Base-by-base conservation (phyloP, 306 rosid genomes). In the Fragaria iinumae region DNA sequence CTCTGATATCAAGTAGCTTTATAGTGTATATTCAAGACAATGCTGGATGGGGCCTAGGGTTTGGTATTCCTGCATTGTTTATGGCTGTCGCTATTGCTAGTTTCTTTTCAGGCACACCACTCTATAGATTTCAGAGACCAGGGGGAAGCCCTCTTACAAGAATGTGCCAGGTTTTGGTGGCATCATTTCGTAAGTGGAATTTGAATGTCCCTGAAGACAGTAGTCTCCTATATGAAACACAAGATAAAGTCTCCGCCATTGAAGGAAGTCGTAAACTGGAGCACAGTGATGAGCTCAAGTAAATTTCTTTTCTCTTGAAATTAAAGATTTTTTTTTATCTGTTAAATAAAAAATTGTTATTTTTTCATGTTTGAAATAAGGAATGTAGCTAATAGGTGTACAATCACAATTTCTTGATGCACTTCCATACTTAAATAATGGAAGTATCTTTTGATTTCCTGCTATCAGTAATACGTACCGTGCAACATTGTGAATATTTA, bases 41-140 rank as follows among this genome's bases (percentile, higher is more conserved):
- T 87, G 88, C 90, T 4, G 96, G 99, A 59, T 96, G 98, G 99
- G 99, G 98, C 41, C 77, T 96, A 69, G 99, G 99, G 85, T 96
- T 96, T 84, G 97, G 98, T 80, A 92, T 96, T 86, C 99, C 99
- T 67, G 90, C 99, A 52, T 18, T 92, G 76, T 91, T 88, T 74
- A 92, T 96, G 99, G 93, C 81, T 10, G 29, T 91, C 66, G 97
- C 99, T 63, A 96, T 96, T 36, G 77, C 80, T 72, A 92, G 97
- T 76, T 96, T 96, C 89, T 84, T 96, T 80, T 41, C 87, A 3
- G 99, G 99, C 68, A 92, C 98, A 71, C 81, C 91, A 68, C 90
- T 92, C 56, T 96, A 92, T 77, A 89, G 97, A 85, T 96, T 96
- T 86, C 99, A 96, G 85, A 92, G 83, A 76, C 99, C 99, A 3